Base-by-base conservation (phyloP, 768 basidiomycete species). In the Saitozyma sp. region DNA sequence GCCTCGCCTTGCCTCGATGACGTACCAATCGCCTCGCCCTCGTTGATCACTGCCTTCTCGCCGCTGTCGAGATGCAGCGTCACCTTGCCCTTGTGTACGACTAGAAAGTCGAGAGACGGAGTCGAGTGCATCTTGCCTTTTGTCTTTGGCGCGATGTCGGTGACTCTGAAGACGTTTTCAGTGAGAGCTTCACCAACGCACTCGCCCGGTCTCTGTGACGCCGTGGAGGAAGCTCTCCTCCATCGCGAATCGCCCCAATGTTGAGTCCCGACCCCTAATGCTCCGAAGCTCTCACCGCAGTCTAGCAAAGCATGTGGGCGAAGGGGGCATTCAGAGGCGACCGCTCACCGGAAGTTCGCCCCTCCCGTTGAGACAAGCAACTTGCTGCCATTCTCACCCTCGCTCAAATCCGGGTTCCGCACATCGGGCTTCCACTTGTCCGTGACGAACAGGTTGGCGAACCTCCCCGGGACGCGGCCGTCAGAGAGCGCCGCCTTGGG, bases 81-180 rank as follows among this genome's bases (percentile, higher is more conserved):
- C 8, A 62, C 61, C n/a, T 45, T 39, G 8, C 61, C 61, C 43
- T 58, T 56, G 29, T 62, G 61, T 0, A 62, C 55, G 40, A 62
- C 50, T 4, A 62, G 51, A 41, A 62, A 62, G 17, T 62, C 61
- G 41, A 62, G 19, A 3, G 61, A 57, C 8, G 45, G 20, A 14
- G 61, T 62, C 1, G 55, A 41, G 61, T 62, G 61, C 61, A 62
- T 62, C 9, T 51, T n/a, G 6, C 61, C 61, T 17, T 57, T 62
- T 5, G 56, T 58, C 8, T 45, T 48, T 9, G 61, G 61, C 9
- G 61, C 61, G 19, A 62, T 57, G 48, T 62, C 61, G 13, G 61
- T 62, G 19, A 62, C 61, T 17, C 61, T 62, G 17, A 29, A 29
- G 13, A 13, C 2, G 11, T 2, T 3, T 1, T 14, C 51, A 13